Base-by-base conservation (phyloP, 1,139 yeast genomes). In the Candida tetrigidarum region DNA sequence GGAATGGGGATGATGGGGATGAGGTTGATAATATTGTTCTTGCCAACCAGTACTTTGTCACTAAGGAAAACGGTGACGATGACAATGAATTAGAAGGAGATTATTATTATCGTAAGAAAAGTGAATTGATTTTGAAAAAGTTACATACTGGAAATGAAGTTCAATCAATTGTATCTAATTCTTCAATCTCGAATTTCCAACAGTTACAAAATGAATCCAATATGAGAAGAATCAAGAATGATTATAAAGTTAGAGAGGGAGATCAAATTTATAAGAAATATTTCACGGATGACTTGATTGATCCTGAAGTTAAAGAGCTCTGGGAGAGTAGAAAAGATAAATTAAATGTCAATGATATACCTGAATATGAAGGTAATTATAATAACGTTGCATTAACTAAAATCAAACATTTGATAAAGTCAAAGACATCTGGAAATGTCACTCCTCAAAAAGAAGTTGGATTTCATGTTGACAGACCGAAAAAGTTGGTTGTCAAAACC, bases 191-290 rank as follows among this genome's bases (percentile, higher is more conserved):
- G 11, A 60, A 66, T n/a, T 64, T 64, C 43, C 47, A 49, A 8
- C 52, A 50, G 41, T 63, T 58, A 44, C 62, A 62, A 47, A 50
- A 54, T 36, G 50, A 46, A 34, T 60, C 67, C 8, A 54, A 56
- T 35, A 46, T 53, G n/a, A 49, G 69, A 23, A 64, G 57, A 47
- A 50, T 50, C 26, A 47, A 53, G 11, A 69, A 60, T 22, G 78
- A 78, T 53, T 77, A 77, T 55, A 66, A 78, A 1, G 71, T 73
- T 3, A 63, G 83, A 47, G 83, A 78, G 53, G 79, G 74, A 2
- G 83, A 78, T 52, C 51, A 63, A 26, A 73, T 75, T 35, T 77
- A 69, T 52, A 64, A 67, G 34, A 70, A 74, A 50, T 72, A 64
- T 50, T 64, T 74, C 29, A 60, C 66, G 10, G 67, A 69, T 49